Evolutionary conservation across 108 stramenopile species (phyloP).

Genomic region (Cyclotella atomus): DNA sequence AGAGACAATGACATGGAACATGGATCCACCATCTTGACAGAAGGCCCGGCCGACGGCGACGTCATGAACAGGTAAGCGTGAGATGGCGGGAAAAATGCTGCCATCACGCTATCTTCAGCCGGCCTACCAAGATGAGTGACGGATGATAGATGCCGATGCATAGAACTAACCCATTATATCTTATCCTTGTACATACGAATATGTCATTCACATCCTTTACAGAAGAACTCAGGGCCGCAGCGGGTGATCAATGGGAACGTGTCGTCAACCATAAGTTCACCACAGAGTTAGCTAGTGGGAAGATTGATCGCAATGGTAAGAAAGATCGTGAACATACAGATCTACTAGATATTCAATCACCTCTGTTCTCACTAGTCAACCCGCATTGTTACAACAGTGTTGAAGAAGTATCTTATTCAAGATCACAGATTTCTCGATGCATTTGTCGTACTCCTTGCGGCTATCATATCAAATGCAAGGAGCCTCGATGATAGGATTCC

Average conservation of each 20-base stretch:
- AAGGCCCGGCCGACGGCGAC: no score
- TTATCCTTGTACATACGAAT: not conserved
- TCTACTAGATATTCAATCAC: not conserved
- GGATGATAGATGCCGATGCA: no score
- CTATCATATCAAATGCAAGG: slow-evolving; percentile 57
- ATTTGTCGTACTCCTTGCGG: slow-evolving; percentile 60
- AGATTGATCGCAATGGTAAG: slow-evolving; percentile 49
- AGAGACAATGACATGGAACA: no score
- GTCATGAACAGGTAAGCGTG: no score
- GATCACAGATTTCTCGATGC: slow-evolving; percentile 75
- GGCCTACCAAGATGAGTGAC: no score
- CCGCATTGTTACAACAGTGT: no score
- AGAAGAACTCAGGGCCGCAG: slow-evolving; percentile 52
- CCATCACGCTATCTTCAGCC: no score
- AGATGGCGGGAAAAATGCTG: no score
- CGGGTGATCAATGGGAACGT: slow-evolving; percentile 62
- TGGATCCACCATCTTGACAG: no score
- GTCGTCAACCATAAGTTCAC: slow-evolving; percentile 58
- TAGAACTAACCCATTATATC: no score
- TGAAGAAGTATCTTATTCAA: slow-evolving; percentile 67
- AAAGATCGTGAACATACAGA: not conserved
- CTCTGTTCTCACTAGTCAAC: not conserved
- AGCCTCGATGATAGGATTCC: slow-evolving; percentile 66
- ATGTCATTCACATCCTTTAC: slow-evolving; percentile 37
- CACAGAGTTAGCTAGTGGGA: slow-evolving; percentile 48